Percentiles rank a stretch among this genome's conserved stretches.
These are phyloP conservation scores for Aspergillus heteromorphus DNA, from an alignment of 495 filamentous ascomycete species.

Conservation along the genomic window DNA sequence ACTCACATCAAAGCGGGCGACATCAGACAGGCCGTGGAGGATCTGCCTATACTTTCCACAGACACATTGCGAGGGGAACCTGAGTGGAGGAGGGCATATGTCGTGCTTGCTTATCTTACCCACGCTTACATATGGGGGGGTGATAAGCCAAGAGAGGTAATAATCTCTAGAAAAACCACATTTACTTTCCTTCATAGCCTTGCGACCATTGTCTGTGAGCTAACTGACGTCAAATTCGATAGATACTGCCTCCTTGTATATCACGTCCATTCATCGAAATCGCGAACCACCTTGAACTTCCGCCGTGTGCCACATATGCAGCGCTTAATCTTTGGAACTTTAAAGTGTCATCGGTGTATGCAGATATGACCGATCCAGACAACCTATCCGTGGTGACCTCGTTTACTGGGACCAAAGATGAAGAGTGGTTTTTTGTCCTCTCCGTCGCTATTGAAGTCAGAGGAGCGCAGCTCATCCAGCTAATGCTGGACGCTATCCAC, in stretches of 20 bases:
- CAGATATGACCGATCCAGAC: constrained; percentile 72
- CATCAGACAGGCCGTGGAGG: constrained; percentile 67
- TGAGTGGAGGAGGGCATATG: constrained; percentile 90
- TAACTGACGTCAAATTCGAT: neutral
- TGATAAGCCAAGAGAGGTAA: constrained; percentile 68
- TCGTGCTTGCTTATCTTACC: constrained; percentile 75
- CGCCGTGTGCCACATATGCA: constrained; percentile 90
- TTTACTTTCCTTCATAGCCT: neutral
- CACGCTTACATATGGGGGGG: constrained; percentile 96
- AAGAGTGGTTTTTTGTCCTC: constrained; percentile 96
- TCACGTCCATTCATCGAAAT: constrained; percentile 74
- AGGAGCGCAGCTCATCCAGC: constrained; percentile 71
- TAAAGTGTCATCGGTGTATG: constrained; percentile 63
- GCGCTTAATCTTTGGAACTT: constrained; percentile 91
- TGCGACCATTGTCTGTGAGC: neutral
- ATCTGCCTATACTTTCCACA: constrained; percentile 73
- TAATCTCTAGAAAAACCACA: constrained; percentile 1
- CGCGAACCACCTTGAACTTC: constrained; percentile 76
- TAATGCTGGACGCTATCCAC: constrained; percentile 79
- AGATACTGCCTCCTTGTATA: constrained; percentile 77
- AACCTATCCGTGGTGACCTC: constrained; percentile 77
- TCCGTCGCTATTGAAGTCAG: constrained; percentile 93
- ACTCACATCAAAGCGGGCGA: constrained; percentile 67
- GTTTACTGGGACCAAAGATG: constrained; percentile 88
- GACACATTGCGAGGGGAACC: constrained; percentile 65